Evolutionary conservation across 345 rosid species (phyloP).

Genomic region (Boechera retrofracta): DNA sequence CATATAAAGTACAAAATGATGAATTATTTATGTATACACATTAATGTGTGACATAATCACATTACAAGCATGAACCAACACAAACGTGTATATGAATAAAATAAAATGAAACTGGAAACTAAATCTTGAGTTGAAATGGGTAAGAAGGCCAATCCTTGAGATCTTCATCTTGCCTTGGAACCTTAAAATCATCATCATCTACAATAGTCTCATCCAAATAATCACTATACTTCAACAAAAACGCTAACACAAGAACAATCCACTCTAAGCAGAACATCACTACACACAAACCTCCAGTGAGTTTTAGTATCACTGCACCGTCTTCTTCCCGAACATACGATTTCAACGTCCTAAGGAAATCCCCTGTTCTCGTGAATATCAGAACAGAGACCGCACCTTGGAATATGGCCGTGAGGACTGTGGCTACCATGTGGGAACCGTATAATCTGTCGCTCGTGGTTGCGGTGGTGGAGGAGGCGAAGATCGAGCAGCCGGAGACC

Average conservation of each 20-base stretch:
- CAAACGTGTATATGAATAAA: not conserved
- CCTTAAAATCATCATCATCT: slow-evolving; percentile 23
- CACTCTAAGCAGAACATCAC: slow-evolving; percentile 40
- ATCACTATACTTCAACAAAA: slow-evolving; percentile 41
- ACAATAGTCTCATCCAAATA: slow-evolving; percentile 36
- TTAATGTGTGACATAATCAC: not conserved
- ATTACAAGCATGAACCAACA: slow-evolving; percentile 17
- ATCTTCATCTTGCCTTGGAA: slow-evolving; percentile 32
- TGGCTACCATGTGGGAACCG: slow-evolving; percentile 83
- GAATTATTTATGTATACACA: not conserved
- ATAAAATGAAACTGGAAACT: not conserved
- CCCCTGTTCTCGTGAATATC: slow-evolving; percentile 64
- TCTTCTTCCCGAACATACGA: slow-evolving; percentile 87
- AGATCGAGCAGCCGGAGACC: not conserved
- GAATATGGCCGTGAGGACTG: slow-evolving; percentile 82
- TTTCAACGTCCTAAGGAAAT: slow-evolving; percentile 61
- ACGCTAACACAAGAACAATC: slow-evolving; percentile 46
- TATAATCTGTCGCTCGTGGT: slow-evolving; percentile 54
- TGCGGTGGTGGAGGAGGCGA: slow-evolving; percentile 39
- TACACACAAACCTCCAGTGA: slow-evolving; percentile 57
- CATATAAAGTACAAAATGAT: not conserved
- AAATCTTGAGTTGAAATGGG: slow-evolving; percentile 46
- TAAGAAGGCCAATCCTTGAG: slow-evolving; percentile 47
- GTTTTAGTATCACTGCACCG: slow-evolving; percentile 69
- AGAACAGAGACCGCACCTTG: slow-evolving; percentile 87